Percentiles rank a stretch among this genome's conserved stretches.
Evolutionary conservation across 768 basidiomycete species (phyloP).

Genomic region (Albatrellus ellisii): DNA sequence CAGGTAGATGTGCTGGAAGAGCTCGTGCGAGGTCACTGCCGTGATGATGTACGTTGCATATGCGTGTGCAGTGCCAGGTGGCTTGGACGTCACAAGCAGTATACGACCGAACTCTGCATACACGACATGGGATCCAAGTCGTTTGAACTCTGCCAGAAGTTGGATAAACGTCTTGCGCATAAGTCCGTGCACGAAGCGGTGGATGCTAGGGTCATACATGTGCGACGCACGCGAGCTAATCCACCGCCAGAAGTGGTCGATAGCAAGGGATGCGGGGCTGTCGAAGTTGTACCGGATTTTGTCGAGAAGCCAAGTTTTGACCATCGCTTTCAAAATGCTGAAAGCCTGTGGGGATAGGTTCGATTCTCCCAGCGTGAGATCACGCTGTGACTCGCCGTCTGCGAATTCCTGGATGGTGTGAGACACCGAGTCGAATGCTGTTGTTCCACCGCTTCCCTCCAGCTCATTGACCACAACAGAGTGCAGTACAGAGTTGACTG

Average conservation of each 20-base stretch:
- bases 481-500: slow-evolving; percentile 88
- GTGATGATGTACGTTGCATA: slow-evolving; percentile 93
- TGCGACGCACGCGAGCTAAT: slow-evolving; percentile 72
- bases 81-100: slow-evolving; percentile 87
- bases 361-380: slow-evolving; percentile 79
- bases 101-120: slow-evolving; percentile 90
- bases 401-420: slow-evolving; percentile 86
- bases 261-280: slow-evolving; percentile 52
- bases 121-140: slow-evolving; percentile 85
- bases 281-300: slow-evolving; percentile 57
- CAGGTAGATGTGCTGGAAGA: slow-evolving; percentile 89
- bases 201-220: slow-evolving; percentile 87
- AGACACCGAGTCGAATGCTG: slow-evolving; percentile 88
- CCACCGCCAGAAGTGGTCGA: slow-evolving; percentile 99
- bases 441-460: slow-evolving; percentile 88
- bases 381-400: slow-evolving; percentile 47
- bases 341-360: slow-evolving; percentile 83
- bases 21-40: slow-evolving; percentile 86
- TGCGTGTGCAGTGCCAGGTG: slow-evolving; percentile 87
- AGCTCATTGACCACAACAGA: slow-evolving; percentile 94
- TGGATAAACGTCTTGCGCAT: slow-evolving; percentile 99
- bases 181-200: slow-evolving; percentile 85
- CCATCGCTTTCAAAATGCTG: slow-evolving; percentile 70
- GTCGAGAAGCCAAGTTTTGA: slow-evolving; percentile 86
- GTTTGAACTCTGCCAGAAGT: slow-evolving; percentile 89